Percentiles rank a stretch among this genome's conserved stretches.
phyloP scores from a whole-genome alignment of 257 asterid species.

The Fraxinus cuspidata region DNA sequence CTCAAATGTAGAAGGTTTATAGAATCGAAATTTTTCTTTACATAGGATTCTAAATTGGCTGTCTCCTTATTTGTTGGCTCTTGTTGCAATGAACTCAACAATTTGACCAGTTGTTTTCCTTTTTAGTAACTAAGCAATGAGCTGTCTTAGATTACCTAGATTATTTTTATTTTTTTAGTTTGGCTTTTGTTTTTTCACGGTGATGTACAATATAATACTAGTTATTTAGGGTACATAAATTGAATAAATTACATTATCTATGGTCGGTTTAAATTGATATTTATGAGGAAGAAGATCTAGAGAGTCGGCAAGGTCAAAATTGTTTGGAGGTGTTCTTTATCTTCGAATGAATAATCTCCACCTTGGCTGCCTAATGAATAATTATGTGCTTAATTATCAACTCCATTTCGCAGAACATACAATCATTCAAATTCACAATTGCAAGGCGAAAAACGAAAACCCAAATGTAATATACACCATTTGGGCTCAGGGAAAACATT shows the following conservation, averaged over 20 bases:
- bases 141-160: slow-evolving; percentile 25
- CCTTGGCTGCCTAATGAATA: neutral
- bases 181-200: slow-evolving; percentile 15
- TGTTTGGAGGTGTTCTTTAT: neutral
- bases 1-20: neutral
- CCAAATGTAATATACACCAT: too few species aligned
- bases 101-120: slow-evolving; percentile 28
- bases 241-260: neutral
- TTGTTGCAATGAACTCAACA: neutral
- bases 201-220: neutral
- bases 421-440: too few species aligned
- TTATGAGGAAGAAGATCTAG: neutral
- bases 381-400: neutral
- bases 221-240: neutral
- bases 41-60: slow-evolving; percentile 14
- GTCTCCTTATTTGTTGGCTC: neutral
- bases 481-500: too few species aligned
- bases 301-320: neutral
- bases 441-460: too few species aligned
- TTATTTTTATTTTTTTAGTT: neutral
- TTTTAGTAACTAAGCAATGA: slow-evolving; percentile 24
- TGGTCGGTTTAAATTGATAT: neutral
- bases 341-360: neutral
- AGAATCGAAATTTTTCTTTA: neutral
- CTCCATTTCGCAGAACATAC: neutral